Base-by-base conservation (phyloP, 208 protist genomes). In the Crithidia thermophila region DNA sequence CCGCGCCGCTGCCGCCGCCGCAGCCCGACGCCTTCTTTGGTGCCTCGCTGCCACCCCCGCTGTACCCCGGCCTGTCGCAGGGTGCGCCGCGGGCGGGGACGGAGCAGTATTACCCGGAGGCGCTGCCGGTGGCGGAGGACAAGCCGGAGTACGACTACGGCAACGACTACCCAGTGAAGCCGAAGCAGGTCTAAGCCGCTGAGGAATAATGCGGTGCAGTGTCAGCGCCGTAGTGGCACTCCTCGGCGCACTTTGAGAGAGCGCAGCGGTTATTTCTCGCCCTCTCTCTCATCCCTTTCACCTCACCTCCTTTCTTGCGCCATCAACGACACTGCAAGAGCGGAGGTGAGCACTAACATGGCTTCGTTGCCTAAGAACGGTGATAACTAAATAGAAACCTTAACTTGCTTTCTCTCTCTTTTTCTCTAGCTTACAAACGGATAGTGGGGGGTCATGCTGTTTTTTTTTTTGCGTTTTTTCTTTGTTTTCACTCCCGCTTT, bases 1-100 rank as follows among this genome's bases (percentile, higher is more conserved):
- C 37, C 27, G 59, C 67, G 10, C 59, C 61, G 53, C 49, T 70
- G 53, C 73, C 73, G 25, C 73, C 73, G 25, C 74, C 67, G 53
- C 52, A 62, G 53, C 69, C 52, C 36, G 51, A 55, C 4, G 59
- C 51, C 7, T 62, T 45, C 51, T 40, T 53, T 43, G 61, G 53
- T 20, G 69, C 69, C 4, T 51, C 69, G 37, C 69, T 64, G 50
- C 69, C 61, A 28, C 69, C 69, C 28, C 69, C 69, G 52, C 61
- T 69, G n/a, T 69, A 69, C 59, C 37, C 51, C 0, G 42, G 28
- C 21, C 11, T 68, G 28, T 28, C 46, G 37, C 53, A 57, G 23
- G 37, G 23, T 0, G 8, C n/a, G 25, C 9, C 33, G 23, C 40
- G 16, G 40, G 31, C 31, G 9, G 30, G 36, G 37, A 10, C 18